Conservation (phyloP, 768 basidiomycete genomes). For the Tricholoma bakamatsutake region DNA sequence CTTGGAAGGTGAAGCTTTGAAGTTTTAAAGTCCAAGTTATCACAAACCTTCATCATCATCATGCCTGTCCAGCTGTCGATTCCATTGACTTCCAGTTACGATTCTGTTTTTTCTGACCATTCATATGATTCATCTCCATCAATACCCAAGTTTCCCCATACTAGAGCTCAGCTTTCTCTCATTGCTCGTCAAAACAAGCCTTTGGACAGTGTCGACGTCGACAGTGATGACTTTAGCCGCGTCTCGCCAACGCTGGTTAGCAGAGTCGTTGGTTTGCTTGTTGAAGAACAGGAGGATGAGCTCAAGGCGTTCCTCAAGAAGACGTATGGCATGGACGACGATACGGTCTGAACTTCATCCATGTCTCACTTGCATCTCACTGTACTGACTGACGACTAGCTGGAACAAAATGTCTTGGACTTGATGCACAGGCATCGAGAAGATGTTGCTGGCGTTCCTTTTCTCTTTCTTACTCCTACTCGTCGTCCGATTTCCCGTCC, state of each 20-base stretch:
- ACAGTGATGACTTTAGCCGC: conserved; percentile 42
- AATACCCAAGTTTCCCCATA: conserved; percentile 65
- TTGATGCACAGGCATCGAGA: conserved; percentile 95
- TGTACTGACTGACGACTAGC: conserved; percentile 31
- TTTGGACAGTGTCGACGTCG: conserved; percentile 49
- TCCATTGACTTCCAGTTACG: neutral
- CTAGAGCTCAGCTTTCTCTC: conserved; percentile 70
- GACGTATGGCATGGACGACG: conserved; percentile 63
- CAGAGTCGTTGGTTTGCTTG: conserved; percentile 65
- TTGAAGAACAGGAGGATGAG: conserved; percentile 81
- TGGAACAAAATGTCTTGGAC: conserved; percentile 87
- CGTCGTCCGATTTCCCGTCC: conserved; percentile 75
- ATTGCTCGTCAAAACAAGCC: conserved; percentile 71
- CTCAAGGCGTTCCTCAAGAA: conserved; percentile 72
- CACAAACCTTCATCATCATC: neutral
- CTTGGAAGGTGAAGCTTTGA: too few relatives aligned
- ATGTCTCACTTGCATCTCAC: conserved; percentile 9
- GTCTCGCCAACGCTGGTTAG: conserved; percentile 63
- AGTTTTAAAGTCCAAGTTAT: neutral
- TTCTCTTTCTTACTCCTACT: conserved; percentile 76
- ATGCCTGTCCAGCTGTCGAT: neutral
- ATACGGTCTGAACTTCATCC: conserved; percentile 44
- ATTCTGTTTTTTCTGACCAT: neutral
- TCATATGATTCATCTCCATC: conserved; percentile 9
- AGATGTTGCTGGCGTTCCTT: conserved; percentile 76